Conservation (phyloP, 2,329 filamentous ascomycete genomes). For the Exophiala mesophila region DNA sequence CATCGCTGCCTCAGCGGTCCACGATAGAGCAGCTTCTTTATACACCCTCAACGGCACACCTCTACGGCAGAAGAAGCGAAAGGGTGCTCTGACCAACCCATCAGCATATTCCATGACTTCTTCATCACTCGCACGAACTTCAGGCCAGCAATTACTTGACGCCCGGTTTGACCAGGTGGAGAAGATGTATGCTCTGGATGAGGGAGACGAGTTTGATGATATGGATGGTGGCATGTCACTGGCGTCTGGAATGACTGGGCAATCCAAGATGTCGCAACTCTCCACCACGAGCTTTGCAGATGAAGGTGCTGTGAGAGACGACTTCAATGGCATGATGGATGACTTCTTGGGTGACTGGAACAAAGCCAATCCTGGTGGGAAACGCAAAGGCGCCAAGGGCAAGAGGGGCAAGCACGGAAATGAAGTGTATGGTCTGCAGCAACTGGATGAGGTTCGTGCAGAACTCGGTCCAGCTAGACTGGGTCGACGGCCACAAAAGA, state of each 20-base stretch:
- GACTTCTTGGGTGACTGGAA: constrained; percentile 72
- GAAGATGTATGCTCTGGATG: constrained; percentile 66
- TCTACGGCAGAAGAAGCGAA: constrained; percentile 79
- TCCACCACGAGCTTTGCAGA: constrained; percentile 44
- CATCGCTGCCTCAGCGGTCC: constrained; percentile 37
- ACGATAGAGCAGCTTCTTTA: constrained; percentile 38
- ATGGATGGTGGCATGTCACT: constrained; percentile 49
- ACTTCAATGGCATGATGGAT: constrained; percentile 88
- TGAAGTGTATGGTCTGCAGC: constrained; percentile 73
- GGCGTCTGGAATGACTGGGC: constrained; percentile 39
- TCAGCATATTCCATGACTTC: constrained; percentile 90
- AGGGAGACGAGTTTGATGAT: constrained; percentile 48
- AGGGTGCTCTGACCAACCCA: constrained; percentile 82
- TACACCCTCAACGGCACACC: constrained; percentile 61
- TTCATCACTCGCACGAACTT: constrained; percentile 79
- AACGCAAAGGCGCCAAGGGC: constrained; percentile 42
- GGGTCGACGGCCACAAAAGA: constrained; percentile 30
- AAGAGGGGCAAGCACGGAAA: constrained; percentile 73
- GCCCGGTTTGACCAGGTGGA: constrained; percentile 88
- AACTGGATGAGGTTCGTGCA: constrained; percentile 83
- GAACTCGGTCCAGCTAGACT: constrained; percentile 73
- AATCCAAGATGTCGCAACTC: constrained; percentile 58
- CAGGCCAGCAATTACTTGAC: constrained; percentile 79
- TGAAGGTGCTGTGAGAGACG: constrained; percentile 59
- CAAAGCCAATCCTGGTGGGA: constrained; percentile 36